phyloP scores from a whole-genome alignment of 768 basidiomycete genomes.

The Candolleomyces eurysporus region DNA sequence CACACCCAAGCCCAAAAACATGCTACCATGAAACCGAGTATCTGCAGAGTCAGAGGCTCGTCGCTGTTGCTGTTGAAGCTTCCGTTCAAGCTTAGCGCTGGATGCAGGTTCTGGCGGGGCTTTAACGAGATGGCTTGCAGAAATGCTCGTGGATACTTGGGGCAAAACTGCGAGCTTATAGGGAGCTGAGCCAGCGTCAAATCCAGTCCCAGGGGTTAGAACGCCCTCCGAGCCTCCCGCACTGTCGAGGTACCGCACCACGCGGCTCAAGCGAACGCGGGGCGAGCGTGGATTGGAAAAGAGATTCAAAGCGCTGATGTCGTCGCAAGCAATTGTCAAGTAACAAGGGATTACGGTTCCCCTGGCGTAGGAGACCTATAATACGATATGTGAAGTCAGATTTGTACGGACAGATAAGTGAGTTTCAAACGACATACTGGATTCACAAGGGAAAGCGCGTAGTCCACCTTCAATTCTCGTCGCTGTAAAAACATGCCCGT shows the following conservation, averaged over 20 bases:
- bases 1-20: background rate
- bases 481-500: background rate
- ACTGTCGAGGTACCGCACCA: conserved; percentile 12
- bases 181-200: background rate
- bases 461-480: background rate
- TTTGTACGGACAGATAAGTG: background rate
- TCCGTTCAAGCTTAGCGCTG: too few relatives aligned
- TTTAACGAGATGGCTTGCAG: too few relatives aligned
- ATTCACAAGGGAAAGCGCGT: conserved; percentile 23
- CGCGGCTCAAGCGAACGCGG: conserved; percentile 17
- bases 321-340: conserved; percentile 20
- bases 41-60: too few relatives aligned
- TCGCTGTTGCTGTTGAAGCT: too few relatives aligned
- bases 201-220: background rate
- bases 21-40: too few relatives aligned
- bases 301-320: conserved; percentile 22
- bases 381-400: background rate
- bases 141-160: background rate
- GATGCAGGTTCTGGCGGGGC: too few relatives aligned
- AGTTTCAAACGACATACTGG: conserved; percentile 16
- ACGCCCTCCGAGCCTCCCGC: background rate
- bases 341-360: conserved; percentile 29
- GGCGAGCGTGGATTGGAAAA: conserved; percentile 18
- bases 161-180: background rate
- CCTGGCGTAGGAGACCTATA: conserved; percentile 28